These are phyloP conservation scores for Pulchroboletus neoregius DNA, from an alignment of 1,284 basidiomycete species.

Conservation along the genomic window DNA sequence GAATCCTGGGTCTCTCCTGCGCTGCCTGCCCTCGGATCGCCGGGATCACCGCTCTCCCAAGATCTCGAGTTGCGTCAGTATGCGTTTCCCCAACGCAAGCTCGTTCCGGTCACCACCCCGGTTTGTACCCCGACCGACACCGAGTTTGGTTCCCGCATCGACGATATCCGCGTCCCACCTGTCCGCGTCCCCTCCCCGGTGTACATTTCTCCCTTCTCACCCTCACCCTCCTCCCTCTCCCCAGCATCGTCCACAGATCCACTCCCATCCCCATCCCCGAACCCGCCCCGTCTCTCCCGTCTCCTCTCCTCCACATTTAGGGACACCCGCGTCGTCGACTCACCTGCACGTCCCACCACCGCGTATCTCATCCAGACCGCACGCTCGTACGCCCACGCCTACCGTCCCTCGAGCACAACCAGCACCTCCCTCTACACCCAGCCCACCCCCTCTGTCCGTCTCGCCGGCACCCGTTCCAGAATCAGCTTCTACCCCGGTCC, in stretches of 20 bases:
- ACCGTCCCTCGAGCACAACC: slow-evolving; percentile 14
- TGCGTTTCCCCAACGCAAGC: slow-evolving; percentile 15
- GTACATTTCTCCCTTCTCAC: slow-evolving; percentile 23
- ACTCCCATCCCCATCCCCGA: slow-evolving; percentile 3
- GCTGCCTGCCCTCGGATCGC: slow-evolving; percentile 7
- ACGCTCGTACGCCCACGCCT: slow-evolving; percentile 19
- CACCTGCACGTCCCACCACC: slow-evolving; percentile 11
- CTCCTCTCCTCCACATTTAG: slow-evolving; percentile 27
- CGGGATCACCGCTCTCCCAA: slow-evolving; percentile 10
- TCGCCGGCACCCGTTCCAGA: slow-evolving; percentile 16
- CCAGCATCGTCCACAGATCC: slow-evolving; percentile 19
- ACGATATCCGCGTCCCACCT: slow-evolving; percentile 6
- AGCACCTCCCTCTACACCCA: slow-evolving; percentile 20
- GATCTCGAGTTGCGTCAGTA: slow-evolving; percentile 16
- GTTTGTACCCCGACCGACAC: slow-evolving; percentile 21
- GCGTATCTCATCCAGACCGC: slow-evolving; percentile 19
- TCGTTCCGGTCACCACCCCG: slow-evolving; percentile 20
- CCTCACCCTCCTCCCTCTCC: slow-evolving; percentile 19
- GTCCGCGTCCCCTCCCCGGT: slow-evolving; percentile 25
- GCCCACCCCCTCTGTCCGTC: slow-evolving; percentile 7
- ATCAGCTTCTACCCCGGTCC: slow-evolving; percentile 9
- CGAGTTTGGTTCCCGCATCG: slow-evolving; percentile 20
- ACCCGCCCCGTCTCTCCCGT: slow-evolving; percentile 18
- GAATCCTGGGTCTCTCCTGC: slow-evolving; percentile 29
- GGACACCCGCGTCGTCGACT: slow-evolving; percentile 1